Evolutionary conservation across 1,284 basidiomycete species (phyloP).

Genomic region (Cryptococcus maquisensis): DNA sequence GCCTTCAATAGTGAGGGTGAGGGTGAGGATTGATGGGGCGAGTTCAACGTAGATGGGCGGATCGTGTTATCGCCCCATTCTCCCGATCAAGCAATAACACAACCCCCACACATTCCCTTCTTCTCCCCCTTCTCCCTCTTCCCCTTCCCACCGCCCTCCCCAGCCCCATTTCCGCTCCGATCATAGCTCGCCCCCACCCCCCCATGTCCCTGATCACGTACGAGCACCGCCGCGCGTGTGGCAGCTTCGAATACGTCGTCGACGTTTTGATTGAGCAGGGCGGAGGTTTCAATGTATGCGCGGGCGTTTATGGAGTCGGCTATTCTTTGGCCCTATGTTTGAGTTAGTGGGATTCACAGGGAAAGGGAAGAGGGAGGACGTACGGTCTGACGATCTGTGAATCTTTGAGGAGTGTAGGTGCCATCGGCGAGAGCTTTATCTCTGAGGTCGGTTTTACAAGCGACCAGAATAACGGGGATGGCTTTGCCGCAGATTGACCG

Average conservation of each 20-base stretch:
- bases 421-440: constrained; percentile 50
- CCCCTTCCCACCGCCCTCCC: constrained; percentile 16
- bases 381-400: constrained; percentile 48
- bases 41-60: too few relatives aligned
- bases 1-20: too few relatives aligned
- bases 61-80: too few relatives aligned
- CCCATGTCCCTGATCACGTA: constrained; percentile 64
- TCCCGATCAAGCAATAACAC: constrained; percentile 5
- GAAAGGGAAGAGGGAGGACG: constrained; percentile 17
- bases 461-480: constrained; percentile 55
- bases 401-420: constrained; percentile 40
- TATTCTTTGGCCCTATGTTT: constrained; percentile 63
- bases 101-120: constrained; percentile 5
- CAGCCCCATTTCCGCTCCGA: not conserved
- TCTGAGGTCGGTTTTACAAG: constrained; percentile 54
- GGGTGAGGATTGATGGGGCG: too few relatives aligned
- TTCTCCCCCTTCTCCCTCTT: constrained; percentile 14
- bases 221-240: constrained; percentile 87
- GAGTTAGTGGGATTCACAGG: not conserved
- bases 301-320: constrained; percentile 77
- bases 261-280: constrained; percentile 85
- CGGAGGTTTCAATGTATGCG: constrained; percentile 88
- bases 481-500: constrained; percentile 74
- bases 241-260: constrained; percentile 94
- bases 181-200: constrained; percentile 37